Conservation (phyloP, 805 yeast genomes). For the Komagataella pseudopastoris region DNA sequence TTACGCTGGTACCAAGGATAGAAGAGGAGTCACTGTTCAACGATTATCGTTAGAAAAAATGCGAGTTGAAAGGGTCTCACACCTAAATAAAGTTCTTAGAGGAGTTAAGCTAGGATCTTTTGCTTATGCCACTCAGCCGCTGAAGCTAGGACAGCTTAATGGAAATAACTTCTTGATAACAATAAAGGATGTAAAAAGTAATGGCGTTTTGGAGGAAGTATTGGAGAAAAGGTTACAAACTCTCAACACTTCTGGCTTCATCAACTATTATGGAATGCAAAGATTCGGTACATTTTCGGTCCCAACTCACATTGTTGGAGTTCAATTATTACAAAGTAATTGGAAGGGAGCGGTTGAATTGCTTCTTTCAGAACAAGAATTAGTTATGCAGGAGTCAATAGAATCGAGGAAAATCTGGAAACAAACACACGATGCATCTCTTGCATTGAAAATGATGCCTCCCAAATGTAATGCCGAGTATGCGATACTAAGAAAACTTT, state of each 20-base stretch:
- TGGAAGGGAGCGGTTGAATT: slow-evolving; percentile 76
- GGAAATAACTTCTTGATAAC: slow-evolving; percentile 89
- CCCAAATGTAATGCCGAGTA: slow-evolving; percentile 77
- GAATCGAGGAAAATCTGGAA: slow-evolving; percentile 81
- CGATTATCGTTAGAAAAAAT: slow-evolving; percentile 55
- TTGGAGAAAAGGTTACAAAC: slow-evolving; percentile 43
- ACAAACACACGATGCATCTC: slow-evolving; percentile 48
- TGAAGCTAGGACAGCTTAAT: slow-evolving; percentile 67
- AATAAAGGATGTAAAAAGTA: slow-evolving; percentile 53
- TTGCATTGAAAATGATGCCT: slow-evolving; percentile 71
- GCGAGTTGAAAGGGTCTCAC: slow-evolving; percentile 60
- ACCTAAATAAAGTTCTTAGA: slow-evolving; percentile 60
- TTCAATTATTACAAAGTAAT: slow-evolving; percentile 49
- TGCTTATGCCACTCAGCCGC: slow-evolving; percentile 42
- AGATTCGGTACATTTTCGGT: slow-evolving; percentile 92
- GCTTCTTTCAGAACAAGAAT: slow-evolving; percentile 73
- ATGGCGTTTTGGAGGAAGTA: slow-evolving; percentile 12
- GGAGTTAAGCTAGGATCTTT: slow-evolving; percentile 78
- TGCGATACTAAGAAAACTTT: slow-evolving; percentile 50
- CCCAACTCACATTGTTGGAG: slow-evolving; percentile 83
- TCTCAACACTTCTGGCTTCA: slow-evolving; percentile 58
- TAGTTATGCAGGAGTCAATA: slow-evolving; percentile 69
- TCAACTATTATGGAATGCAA: slow-evolving; percentile 97
- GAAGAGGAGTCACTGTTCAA: slow-evolving; percentile 93
- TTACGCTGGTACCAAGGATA: slow-evolving; percentile 93